phyloP scores from a whole-genome alignment of 768 basidiomycete genomes.

The Tulasnella sp. region DNA sequence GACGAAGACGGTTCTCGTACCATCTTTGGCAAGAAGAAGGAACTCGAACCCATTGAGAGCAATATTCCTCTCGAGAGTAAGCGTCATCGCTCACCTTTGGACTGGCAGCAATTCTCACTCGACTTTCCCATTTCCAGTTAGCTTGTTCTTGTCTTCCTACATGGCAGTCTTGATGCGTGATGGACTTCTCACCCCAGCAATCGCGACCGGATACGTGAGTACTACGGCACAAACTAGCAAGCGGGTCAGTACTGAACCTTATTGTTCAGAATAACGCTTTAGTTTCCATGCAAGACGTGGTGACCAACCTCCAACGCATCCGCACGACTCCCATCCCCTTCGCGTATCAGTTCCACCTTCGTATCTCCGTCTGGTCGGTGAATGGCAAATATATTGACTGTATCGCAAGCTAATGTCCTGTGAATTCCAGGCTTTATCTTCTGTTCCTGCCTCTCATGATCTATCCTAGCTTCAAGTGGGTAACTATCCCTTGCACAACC shows the following conservation, averaged over 20 bases:
- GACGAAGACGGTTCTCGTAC: conserved; percentile 21
- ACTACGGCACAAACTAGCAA: background rate
- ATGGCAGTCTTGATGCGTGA: conserved; percentile 41
- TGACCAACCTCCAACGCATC: conserved; percentile 54
- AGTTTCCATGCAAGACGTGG: conserved; percentile 45
- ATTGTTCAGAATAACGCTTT: conserved; percentile 31
- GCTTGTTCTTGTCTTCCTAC: conserved; percentile 49
- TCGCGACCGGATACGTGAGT: conserved; percentile 43
- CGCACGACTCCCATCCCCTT: conserved; percentile 59
- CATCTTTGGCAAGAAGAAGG: conserved; percentile 32
- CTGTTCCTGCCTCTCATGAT: conserved; percentile 43
- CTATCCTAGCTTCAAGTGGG: conserved; percentile 34
- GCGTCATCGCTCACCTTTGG: background rate
- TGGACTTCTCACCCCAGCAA: conserved; percentile 42
- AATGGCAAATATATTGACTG: background rate
- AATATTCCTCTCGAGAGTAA: conserved; percentile 32
- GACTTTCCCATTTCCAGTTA: conserved; percentile 50
- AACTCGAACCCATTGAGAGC: conserved; percentile 26
- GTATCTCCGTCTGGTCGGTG: conserved; percentile 52
- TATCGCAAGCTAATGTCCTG: background rate
- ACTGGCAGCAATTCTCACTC: conserved; percentile 13
- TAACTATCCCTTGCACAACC: conserved; percentile 37
- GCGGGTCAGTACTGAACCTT: background rate
- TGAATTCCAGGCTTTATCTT: conserved; percentile 31
- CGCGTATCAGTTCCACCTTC: conserved; percentile 59